Evolutionary conservation across 352 stramenopile species (phyloP).

Genomic region (Globisporangium splendens): DNA sequence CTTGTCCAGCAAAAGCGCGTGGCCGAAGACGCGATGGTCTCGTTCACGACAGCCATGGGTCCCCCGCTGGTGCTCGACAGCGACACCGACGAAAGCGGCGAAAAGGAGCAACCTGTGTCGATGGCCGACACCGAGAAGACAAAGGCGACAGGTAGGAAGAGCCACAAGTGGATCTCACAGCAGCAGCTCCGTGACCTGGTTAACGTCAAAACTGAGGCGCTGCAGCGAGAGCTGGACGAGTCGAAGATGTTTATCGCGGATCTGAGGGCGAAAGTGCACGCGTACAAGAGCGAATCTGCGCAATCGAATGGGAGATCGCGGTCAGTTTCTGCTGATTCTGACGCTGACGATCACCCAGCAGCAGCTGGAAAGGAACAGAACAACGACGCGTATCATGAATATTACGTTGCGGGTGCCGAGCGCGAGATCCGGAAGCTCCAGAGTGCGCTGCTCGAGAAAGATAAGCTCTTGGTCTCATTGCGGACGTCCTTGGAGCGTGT

Average conservation of each 20-base stretch:
- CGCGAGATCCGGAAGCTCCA: slow-evolving; percentile 19
- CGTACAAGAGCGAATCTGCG: slow-evolving; percentile 11
- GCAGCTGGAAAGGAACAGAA: not conserved
- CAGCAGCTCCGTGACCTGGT: slow-evolving; percentile 6
- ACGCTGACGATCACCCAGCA: not conserved
- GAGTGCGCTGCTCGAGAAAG: slow-evolving; percentile 37
- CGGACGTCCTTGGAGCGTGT: slow-evolving; percentile 29
- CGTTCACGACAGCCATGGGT: slow-evolving; percentile 5
- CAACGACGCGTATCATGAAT: not conserved
- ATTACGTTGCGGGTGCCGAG: not conserved
- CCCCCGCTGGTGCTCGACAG: slow-evolving; percentile 1
- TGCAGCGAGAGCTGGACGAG: slow-evolving; percentile 14
- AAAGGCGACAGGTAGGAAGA: not conserved
- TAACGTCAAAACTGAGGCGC: not conserved
- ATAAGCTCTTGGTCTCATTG: slow-evolving; percentile 31
- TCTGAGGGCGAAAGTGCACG: slow-evolving; percentile 16
- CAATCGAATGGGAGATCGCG: not conserved
- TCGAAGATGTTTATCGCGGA: slow-evolving; percentile 15
- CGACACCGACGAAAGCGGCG: not conserved
- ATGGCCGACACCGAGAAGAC: not conserved
- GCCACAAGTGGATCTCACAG: slow-evolving; percentile 2
- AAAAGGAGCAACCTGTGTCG: not conserved
- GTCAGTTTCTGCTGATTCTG: not conserved
- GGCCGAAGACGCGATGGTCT: not conserved
- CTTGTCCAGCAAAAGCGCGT: slow-evolving; percentile 7